Conservation (phyloP, 1,284 basidiomycete genomes). For the Puccinia brachypodii region DNA sequence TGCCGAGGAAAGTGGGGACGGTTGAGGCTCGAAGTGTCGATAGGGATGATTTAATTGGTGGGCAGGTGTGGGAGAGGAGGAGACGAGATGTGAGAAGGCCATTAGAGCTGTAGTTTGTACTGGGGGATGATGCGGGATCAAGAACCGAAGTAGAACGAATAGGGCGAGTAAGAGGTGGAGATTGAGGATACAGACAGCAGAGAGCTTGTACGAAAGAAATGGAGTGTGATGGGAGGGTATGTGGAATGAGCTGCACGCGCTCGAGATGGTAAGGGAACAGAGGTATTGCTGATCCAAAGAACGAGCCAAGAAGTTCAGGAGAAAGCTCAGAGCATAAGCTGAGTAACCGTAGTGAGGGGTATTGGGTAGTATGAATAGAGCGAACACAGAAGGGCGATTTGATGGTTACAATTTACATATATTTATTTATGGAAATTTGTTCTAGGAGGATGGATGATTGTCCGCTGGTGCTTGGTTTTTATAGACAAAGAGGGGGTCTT, state of each 20-base stretch:
- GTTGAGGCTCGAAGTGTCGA: constrained; percentile 26
- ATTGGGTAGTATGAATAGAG: too few relatives aligned
- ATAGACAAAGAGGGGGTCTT: constrained; percentile 11
- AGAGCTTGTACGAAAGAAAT: not conserved
- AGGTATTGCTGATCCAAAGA: not conserved
- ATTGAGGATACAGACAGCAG: not conserved
- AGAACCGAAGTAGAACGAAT: not conserved
- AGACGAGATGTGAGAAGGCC: constrained; percentile 41
- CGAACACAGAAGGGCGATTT: not conserved
- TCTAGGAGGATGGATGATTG: not conserved
- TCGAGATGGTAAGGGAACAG: not conserved
- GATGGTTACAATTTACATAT: constrained; percentile 5
- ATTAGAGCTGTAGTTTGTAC: not conserved
- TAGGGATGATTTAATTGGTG: constrained; percentile 28
- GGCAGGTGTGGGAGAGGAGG: constrained; percentile 38
- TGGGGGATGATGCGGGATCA: not conserved
- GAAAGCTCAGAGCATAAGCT: too few relatives aligned
- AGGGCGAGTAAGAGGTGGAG: not conserved
- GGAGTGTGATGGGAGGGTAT: not conserved
- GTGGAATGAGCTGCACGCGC: not conserved
- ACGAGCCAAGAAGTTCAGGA: not conserved
- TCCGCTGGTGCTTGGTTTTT: not conserved
- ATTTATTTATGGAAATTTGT: not conserved
- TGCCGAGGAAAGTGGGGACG: constrained; percentile 31
- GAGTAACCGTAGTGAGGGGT: too few relatives aligned